Evolutionary conservation across 805 yeast species (phyloP).

Genomic region (Limtongia smithiae): DNA sequence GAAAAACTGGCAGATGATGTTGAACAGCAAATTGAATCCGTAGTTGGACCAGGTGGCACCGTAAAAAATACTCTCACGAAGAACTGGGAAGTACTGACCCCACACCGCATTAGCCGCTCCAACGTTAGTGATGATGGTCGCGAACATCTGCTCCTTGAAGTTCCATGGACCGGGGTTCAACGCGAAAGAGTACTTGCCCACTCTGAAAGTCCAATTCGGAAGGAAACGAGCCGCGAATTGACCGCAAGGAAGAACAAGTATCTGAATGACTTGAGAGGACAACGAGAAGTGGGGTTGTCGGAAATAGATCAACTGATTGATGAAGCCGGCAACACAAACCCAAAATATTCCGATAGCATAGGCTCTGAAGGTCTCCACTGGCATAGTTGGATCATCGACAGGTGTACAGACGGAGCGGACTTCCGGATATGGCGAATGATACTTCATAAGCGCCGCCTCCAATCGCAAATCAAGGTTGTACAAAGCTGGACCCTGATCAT

Average conservation of each 20-base stretch:
- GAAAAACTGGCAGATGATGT: slow-evolving; percentile 55
- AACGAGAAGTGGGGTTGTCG: slow-evolving; percentile 53
- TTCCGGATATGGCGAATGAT: slow-evolving; percentile 57
- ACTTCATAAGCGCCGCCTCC: slow-evolving; percentile 44
- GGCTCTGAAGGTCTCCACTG: slow-evolving; percentile 51
- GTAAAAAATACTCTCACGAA: slow-evolving; percentile 30
- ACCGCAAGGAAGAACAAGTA: slow-evolving; percentile 60
- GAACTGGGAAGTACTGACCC: slow-evolving; percentile 2
- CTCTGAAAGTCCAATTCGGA: slow-evolving; percentile 36
- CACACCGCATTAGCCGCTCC: not conserved
- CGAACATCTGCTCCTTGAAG: slow-evolving; percentile 60
- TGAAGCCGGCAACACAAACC: slow-evolving; percentile 54
- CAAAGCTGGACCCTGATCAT: slow-evolving; percentile 4
- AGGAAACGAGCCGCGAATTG: slow-evolving; percentile 40
- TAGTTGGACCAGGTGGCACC: slow-evolving; percentile 36
- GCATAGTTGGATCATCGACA: slow-evolving; percentile 45
- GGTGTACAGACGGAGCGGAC: slow-evolving; percentile 39
- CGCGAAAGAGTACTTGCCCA: slow-evolving; percentile 40
- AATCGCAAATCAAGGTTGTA: slow-evolving; percentile 38
- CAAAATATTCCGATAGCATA: slow-evolving; percentile 51
- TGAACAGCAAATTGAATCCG: slow-evolving; percentile 52
- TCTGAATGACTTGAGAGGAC: slow-evolving; percentile 52
- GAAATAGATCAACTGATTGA: slow-evolving; percentile 55
- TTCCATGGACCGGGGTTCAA: slow-evolving; percentile 66
- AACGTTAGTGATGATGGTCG: slow-evolving; percentile 41